Base-by-base conservation (phyloP, 1,284 basidiomycete species). In the Vanrija humicola region DNA sequence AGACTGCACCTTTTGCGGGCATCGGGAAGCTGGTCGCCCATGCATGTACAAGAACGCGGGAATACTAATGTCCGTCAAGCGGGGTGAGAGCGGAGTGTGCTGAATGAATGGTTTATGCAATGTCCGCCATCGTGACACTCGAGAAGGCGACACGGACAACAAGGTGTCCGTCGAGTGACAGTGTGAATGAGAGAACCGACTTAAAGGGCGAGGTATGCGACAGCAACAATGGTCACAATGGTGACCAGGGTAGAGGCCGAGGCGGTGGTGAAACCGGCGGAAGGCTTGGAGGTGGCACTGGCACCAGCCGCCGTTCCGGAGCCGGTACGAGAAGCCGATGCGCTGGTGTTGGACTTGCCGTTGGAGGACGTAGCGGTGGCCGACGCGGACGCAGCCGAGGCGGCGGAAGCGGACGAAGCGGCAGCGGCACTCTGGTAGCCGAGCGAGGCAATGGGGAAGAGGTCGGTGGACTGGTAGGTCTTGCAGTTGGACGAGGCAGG, bases 401-500 rank as follows among this genome's bases (percentile, higher is more conserved):
- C 40, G 18, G n/a, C 74, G 64, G 51, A 43, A 56, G 7, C 70
- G 77, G 74, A 75, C 88, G 26, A 88, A 76, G n/a, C 38, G 48
- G 34, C 21, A 18, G 43, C 28, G 25, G 38, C 21, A 47, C 34
- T 39, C 50, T 52, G 50, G 52, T 63, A 63, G 8, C 61, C 61
- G 14, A 63, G 55, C 12, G 18, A 16, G 15, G 75, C 65, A 50
- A 43, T 58, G 6, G 74, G 78, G 74, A 76, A 89, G 25, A 89
- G 77, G 19, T 77, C 79, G 1, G 81, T 65, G 16, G 83, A 85
- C 23, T 77, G 65, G 72, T 79, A 84, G 1, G 82, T 80, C 25
- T 79, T 77, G 69, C 88, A 90, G 75, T 83, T 83, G 46, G 82
- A 84, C 25, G 82, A 82, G 1, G 83, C 73, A 8, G 88, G 86